Evolutionary conservation across 768 basidiomycete species (phyloP).

Genomic region (Cyclocybe cylindracea): DNA sequence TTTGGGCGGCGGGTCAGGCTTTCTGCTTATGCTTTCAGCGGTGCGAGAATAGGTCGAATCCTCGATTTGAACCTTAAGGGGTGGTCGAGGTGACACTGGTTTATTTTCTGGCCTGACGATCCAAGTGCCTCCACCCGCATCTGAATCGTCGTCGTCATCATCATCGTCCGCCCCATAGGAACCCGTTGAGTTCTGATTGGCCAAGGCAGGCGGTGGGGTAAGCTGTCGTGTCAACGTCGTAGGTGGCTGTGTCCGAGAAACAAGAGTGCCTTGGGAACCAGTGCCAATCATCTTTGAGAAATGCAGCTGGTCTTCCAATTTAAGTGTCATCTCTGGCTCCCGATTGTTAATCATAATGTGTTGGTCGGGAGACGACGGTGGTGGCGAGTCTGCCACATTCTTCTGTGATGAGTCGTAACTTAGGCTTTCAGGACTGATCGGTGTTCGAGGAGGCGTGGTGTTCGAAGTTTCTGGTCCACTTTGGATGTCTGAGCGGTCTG

Average conservation of each 20-base stretch:
- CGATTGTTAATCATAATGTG: slow-evolving; percentile 9
- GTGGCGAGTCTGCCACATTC: slow-evolving; percentile 23
- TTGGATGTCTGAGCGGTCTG: slow-evolving; percentile 36
- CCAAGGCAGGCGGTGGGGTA: slow-evolving; percentile 11
- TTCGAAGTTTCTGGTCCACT: slow-evolving; percentile 44
- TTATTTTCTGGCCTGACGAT: slow-evolving; percentile 26
- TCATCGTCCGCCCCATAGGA: slow-evolving; percentile 16
- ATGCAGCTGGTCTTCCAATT: slow-evolving; percentile 20
- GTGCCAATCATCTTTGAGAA: slow-evolving; percentile 20
- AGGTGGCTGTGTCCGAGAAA: not conserved
- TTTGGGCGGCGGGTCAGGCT: slow-evolving; percentile 7
- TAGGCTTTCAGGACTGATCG: slow-evolving; percentile 53
- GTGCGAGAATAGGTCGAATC: slow-evolving; percentile 12
- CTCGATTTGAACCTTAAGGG: slow-evolving; percentile 47
- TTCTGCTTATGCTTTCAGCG: not conserved
- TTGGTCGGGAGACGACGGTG: slow-evolving; percentile 20
- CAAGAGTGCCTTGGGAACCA: slow-evolving; percentile 7
- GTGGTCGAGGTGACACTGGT: slow-evolving; percentile 35
- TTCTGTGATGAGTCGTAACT: slow-evolving; percentile 18
- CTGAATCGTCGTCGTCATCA: slow-evolving; percentile 46
- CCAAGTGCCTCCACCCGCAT: slow-evolving; percentile 42
- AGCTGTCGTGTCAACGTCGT: slow-evolving; percentile 6
- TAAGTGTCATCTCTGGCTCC: slow-evolving; percentile 21
- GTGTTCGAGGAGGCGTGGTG: slow-evolving; percentile 61
- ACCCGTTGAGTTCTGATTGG: slow-evolving; percentile 6